Percentiles rank a stretch among this genome's conserved stretches.
These are phyloP conservation scores for Penicillium aurantiogriseum DNA, from an alignment of 2,329 filamentous ascomycete genomes.

Conservation along the genomic window DNA sequence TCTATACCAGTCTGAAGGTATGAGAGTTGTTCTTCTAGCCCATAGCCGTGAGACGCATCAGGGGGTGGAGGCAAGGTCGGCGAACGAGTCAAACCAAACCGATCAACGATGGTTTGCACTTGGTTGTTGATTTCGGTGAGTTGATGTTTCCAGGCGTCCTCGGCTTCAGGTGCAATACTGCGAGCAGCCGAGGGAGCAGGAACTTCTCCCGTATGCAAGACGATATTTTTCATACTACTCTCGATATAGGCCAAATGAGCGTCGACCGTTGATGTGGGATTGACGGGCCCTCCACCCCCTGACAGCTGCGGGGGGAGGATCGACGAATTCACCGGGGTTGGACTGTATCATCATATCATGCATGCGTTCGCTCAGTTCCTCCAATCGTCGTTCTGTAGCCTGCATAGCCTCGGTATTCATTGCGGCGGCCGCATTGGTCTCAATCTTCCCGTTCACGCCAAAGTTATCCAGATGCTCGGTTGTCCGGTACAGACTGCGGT, in stretches of 20 bases:
- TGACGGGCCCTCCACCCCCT: conserved; percentile 26
- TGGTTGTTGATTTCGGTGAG: conserved; percentile 64
- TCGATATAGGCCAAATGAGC: conserved; percentile 71
- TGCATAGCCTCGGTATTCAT: conserved; percentile 51
- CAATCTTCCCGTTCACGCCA: conserved; percentile 26
- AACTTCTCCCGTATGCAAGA: conserved; percentile 45
- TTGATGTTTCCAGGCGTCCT: conserved; percentile 44
- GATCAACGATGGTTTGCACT: conserved; percentile 58
- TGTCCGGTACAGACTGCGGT: conserved; percentile 69
- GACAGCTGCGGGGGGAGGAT: conserved; percentile 37
- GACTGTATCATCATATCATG: conserved; percentile 62
- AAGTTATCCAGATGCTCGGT: conserved; percentile 63
- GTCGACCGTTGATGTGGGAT: conserved; percentile 39
- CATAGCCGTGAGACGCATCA: conserved; percentile 51
- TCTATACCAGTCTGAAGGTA: conserved; percentile 78
- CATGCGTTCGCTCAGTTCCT: conserved; percentile 65
- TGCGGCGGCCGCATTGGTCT: conserved; percentile 14
- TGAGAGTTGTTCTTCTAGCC: conserved; percentile 66
- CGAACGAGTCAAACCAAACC: conserved; percentile 45
- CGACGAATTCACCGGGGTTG: conserved; percentile 36
- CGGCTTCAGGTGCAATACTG: conserved; percentile 39
- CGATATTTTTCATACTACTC: conserved; percentile 61
- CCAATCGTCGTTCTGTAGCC: conserved; percentile 64
- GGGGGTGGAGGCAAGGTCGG: conserved; percentile 59
- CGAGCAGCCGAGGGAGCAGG: conserved; percentile 1